These are phyloP conservation scores for Coccomyxa sp. DNA, from an alignment of 139 green algal genomes.

Conservation along the genomic window DNA sequence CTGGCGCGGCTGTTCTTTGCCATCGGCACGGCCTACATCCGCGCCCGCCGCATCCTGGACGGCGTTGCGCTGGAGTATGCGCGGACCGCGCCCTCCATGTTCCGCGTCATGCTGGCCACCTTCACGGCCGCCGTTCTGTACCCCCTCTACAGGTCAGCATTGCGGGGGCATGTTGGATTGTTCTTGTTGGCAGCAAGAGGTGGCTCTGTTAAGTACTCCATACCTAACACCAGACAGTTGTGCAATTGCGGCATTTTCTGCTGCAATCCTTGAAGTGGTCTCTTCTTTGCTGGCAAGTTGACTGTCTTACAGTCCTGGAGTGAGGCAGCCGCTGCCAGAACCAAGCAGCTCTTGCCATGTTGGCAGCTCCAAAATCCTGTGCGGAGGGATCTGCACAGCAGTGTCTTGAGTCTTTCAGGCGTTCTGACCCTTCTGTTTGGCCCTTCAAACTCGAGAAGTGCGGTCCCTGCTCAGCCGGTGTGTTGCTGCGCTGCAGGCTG, in stretches of 20 bases:
- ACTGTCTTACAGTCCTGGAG: too few species aligned
- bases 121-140: conserved; percentile 49
- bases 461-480: not conserved
- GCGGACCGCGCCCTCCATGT: conserved; percentile 10
- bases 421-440: too few species aligned
- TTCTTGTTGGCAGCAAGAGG: not conserved
- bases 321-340: too few species aligned
- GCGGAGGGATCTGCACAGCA: too few species aligned
- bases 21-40: conserved; percentile 42
- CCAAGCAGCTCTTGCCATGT: too few species aligned
- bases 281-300: too few species aligned
- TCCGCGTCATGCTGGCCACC: conserved; percentile 38
- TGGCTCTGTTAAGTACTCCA: not conserved
- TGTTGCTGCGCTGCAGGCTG: not conserved
- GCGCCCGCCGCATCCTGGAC: conserved; percentile 41
- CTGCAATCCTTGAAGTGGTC: too few species aligned
- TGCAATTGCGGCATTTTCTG: too few species aligned
- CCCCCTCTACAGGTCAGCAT: conserved; percentile 54
- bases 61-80: conserved; percentile 55
- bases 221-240: too few species aligned
- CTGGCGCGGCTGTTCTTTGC: conserved; percentile 56
- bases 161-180: not conserved
- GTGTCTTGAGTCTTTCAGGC: too few species aligned
- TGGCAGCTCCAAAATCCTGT: too few species aligned
- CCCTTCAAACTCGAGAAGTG: too few species aligned